phyloP scores from a whole-genome alignment of 371 early-diverging fungal genomes.

The Syncephalastrum racemosum region DNA sequence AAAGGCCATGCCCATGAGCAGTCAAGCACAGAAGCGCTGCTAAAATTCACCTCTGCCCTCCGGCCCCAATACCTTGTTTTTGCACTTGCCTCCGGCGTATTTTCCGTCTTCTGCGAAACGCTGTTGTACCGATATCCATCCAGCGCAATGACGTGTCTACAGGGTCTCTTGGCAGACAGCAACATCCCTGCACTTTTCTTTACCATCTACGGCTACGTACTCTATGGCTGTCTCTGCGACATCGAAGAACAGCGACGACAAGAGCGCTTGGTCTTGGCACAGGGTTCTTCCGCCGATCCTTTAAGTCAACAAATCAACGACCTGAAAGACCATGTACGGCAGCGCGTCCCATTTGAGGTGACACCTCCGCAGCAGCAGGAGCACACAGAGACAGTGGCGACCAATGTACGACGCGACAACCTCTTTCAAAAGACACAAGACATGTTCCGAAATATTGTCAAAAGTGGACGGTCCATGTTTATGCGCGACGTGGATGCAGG shows the following conservation, averaged over 20 bases:
- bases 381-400: constrained; percentile 32
- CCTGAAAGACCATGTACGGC: too few species aligned
- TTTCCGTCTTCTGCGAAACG: constrained; percentile 29
- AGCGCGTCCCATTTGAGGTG: too few species aligned
- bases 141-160: constrained; percentile 23
- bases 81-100: constrained; percentile 22
- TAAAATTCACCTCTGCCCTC: constrained; percentile 26
- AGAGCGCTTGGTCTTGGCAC: constrained; percentile 5
- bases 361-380: constrained; percentile 7
- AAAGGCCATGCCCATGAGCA: constrained; percentile 17
- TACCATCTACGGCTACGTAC: constrained; percentile 16
- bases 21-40: constrained; percentile 19
- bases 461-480: constrained; percentile 51
- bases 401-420: constrained; percentile 29
- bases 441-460: constrained; percentile 50
- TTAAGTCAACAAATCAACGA: too few species aligned
- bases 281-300: too few species aligned
- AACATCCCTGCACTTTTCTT: constrained; percentile 19
- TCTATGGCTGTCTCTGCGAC: constrained; percentile 11
- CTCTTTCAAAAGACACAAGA: constrained; percentile 37
- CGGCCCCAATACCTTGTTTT: constrained; percentile 33
- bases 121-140: constrained; percentile 20
- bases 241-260: constrained; percentile 12
- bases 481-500: constrained; percentile 51
- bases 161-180: constrained; percentile 14